A percentile compares a stretch with the other conserved stretches of the same genome.
phyloP scores from a whole-genome alignment of 768 basidiomycete species.

The Butyriboletus loyo region DNA sequence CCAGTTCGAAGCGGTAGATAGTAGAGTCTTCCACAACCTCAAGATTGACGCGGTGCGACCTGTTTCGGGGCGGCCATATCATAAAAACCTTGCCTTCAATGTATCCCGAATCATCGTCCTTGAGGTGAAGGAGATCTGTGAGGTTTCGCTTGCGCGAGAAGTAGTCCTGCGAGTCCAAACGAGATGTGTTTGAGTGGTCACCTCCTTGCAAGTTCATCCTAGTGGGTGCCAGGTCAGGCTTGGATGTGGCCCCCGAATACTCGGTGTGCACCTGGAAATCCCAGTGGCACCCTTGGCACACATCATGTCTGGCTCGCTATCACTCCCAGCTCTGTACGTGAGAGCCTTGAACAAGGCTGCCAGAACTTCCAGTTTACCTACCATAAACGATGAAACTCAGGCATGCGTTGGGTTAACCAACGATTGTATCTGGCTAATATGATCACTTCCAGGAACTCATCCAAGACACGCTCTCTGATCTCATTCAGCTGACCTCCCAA shows the following conservation, averaged over 20 bases:
- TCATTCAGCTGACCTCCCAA: constrained; percentile 50
- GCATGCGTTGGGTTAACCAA: constrained; percentile 22
- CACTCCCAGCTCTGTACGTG: constrained; percentile 39
- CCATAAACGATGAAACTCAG: constrained; percentile 45
- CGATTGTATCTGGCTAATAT: constrained; percentile 5
- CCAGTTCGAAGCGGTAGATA: constrained; percentile 37
- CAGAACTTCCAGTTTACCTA: constrained; percentile 39
- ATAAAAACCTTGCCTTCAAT: constrained; percentile 43
- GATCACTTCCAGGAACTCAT: constrained; percentile 52
- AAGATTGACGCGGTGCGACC: constrained; percentile 32
- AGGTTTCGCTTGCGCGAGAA: constrained; percentile 31
- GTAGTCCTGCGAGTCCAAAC: constrained; percentile 1
- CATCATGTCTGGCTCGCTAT: constrained; percentile 19
- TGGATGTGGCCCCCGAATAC: constrained; percentile 9
- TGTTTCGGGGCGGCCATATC: constrained; percentile 39
- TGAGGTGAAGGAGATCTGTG: constrained; percentile 32
- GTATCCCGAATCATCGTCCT: constrained; percentile 36
- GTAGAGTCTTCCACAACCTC: constrained; percentile 15
- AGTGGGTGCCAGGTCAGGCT: background rate
- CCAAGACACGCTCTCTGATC: constrained; percentile 50
- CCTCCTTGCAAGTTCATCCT: constrained; percentile 7
- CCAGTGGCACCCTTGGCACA: constrained; percentile 7
- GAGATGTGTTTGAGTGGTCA: background rate
- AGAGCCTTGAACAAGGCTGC: constrained; percentile 38
- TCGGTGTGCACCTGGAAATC: background rate